phyloP scores from a whole-genome alignment of 1,284 basidiomycete genomes.

The Mycena sp. region DNA sequence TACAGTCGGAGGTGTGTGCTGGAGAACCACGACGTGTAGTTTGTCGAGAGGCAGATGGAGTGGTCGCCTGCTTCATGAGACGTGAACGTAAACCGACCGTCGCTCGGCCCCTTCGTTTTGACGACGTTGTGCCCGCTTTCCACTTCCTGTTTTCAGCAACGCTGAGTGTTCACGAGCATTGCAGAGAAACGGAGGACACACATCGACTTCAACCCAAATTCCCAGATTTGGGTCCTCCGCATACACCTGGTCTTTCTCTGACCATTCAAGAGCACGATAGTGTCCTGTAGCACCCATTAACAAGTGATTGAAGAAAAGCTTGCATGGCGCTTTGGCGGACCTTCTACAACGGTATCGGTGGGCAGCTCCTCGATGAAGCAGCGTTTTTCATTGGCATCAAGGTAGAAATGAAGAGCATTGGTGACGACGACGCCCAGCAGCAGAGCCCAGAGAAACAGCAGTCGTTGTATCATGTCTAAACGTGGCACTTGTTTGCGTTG shows the following conservation, averaged over 20 bases:
- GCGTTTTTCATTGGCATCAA: conserved; percentile 90
- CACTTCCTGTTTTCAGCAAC: conserved; percentile 68
- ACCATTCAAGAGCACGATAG: conserved; percentile 93
- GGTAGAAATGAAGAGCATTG: conserved; percentile 88
- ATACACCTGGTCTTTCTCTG: conserved; percentile 78
- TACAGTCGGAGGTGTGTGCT: conserved; percentile 93
- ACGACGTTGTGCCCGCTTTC: conserved; percentile 82
- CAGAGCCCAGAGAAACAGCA: conserved; percentile 49
- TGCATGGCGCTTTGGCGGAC: conserved; percentile 52
- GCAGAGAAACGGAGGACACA: conserved; percentile 44
- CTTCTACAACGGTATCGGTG: conserved; percentile 96
- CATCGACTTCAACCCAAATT: conserved; percentile 91
- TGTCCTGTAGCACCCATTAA: conserved; percentile 60
- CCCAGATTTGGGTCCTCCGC: conserved; percentile 81
- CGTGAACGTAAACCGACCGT: conserved; percentile 97
- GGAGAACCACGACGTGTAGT: conserved; percentile 87
- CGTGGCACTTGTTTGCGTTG: conserved; percentile 26
- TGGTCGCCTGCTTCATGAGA: conserved; percentile 98
- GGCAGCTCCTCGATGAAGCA: conserved; percentile 99
- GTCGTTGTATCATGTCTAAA: conserved; percentile 42
- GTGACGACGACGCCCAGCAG: conserved; percentile 51
- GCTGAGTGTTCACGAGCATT: conserved; percentile 9
- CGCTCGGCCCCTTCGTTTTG: conserved; percentile 87
- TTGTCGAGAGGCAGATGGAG: conserved; percentile 93
- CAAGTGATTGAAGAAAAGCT: not conserved